These are phyloP conservation scores for Urochloa ruziziensis DNA, from an alignment of 176 grass and related monocot species.

Conservation along the genomic window DNA sequence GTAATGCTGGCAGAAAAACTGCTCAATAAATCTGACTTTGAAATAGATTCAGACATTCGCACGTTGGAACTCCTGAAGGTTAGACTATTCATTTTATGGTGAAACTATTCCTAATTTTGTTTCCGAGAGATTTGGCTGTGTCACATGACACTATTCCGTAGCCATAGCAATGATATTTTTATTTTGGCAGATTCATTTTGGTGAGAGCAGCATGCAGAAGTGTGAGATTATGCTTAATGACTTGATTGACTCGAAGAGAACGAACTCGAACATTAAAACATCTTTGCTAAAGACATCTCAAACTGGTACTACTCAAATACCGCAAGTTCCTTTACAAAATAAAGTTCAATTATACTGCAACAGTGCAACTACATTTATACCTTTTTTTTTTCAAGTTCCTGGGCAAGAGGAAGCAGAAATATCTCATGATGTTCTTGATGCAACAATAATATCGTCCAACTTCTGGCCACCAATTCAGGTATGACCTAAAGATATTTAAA, in stretches of 20 bases:
- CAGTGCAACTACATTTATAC: constrained; percentile 25
- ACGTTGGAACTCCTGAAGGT: constrained; percentile 99
- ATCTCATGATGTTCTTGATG: constrained; percentile 82
- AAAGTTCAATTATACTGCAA: constrained; percentile 19
- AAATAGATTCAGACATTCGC: constrained; percentile 98
- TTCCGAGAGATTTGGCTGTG: constrained; percentile 21
- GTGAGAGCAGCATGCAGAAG: constrained; percentile 97
- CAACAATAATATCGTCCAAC: constrained; percentile 95
- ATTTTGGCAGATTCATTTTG: constrained; percentile 88
- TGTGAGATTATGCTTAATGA: constrained; percentile 99
- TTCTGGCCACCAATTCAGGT: constrained; percentile 99
- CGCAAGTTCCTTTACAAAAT: constrained; percentile 19
- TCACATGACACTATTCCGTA: constrained; percentile 3
- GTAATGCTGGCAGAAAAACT: constrained; percentile 98
- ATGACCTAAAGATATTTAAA: constrained; percentile 13
- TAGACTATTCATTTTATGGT: constrained; percentile 26
- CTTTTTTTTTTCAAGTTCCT: constrained; percentile 46
- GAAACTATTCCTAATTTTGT: constrained; percentile 1
- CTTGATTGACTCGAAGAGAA: constrained; percentile 96
- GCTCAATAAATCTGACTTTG: constrained; percentile 93
- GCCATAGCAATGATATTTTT: constrained; percentile 30
- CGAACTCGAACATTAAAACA: constrained; percentile 97
- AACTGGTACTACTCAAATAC: constrained; percentile 35
- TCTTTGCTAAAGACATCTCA: constrained; percentile 47
- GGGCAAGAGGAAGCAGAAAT: constrained; percentile 57